A percentile compares a stretch with the other conserved stretches of the same genome.
These are phyloP conservation scores for Posidonia australis DNA, from an alignment of 106 monocot genomes.

Conservation along the genomic window DNA sequence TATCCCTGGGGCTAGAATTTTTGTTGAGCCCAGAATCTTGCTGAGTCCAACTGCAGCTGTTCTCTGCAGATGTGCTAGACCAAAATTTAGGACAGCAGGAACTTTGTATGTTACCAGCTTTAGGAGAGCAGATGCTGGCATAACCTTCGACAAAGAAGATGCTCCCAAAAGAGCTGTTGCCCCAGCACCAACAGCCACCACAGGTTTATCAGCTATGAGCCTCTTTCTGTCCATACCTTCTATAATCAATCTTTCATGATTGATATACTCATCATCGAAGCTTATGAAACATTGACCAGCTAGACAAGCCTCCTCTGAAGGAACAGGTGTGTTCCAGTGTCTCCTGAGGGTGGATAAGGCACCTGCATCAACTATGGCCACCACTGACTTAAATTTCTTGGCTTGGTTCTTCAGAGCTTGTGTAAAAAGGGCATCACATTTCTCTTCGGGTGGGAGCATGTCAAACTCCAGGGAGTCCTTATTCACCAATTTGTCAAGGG, in stretches of 20 bases:
- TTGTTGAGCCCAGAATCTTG: constrained; percentile 53
- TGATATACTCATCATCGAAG: constrained; percentile 11
- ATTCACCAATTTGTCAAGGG: constrained; percentile 28
- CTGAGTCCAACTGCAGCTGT: constrained; percentile 38
- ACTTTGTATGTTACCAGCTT: constrained; percentile 44
- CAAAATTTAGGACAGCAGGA: constrained; percentile 25
- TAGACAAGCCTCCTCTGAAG: constrained; percentile 36
- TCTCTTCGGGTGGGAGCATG: constrained; percentile 60
- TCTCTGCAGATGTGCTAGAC: constrained; percentile 54
- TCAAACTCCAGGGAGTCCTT: constrained; percentile 27
- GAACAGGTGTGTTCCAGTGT: constrained; percentile 73
- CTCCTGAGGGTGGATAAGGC: constrained; percentile 54
- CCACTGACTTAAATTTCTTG: constrained; percentile 56
- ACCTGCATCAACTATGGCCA: constrained; percentile 74
- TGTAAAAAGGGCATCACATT: constrained; percentile 53
- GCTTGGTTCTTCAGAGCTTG: constrained; percentile 48
- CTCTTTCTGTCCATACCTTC: constrained; percentile 27
- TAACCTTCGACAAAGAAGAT: constrained; percentile 64
- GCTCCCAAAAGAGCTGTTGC: constrained; percentile 70
- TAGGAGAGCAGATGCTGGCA: constrained; percentile 52
- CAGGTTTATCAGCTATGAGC: constrained; percentile 41
- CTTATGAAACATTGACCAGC: constrained; percentile 26
- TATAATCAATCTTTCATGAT: constrained; percentile 4
- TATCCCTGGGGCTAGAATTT: constrained; percentile 29
- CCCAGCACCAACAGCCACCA: constrained; percentile 77